phyloP scores from a whole-genome alignment of 78 protist genomes.

The Dictyostelium firmibasis region DNA sequence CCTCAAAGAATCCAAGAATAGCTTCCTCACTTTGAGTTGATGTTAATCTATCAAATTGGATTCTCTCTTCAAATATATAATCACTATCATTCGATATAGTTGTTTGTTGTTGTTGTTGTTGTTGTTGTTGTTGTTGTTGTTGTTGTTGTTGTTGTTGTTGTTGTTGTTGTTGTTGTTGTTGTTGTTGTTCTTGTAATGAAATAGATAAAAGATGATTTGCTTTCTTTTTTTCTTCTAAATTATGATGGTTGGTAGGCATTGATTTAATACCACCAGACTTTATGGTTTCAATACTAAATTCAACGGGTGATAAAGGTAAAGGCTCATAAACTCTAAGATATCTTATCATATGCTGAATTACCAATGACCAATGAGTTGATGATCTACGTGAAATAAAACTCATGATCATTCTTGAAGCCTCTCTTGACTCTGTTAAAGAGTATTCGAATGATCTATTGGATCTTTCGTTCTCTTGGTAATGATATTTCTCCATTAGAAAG shows the following conservation, averaged over 20 bases:
- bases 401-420: conserved; percentile 4
- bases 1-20: conserved; percentile 32
- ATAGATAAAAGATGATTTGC: background rate
- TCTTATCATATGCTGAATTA: conserved; percentile 4
- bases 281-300: background rate
- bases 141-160: background rate
- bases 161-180: background rate
- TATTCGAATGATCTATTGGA: background rate
- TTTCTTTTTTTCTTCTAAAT: background rate
- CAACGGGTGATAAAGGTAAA: conserved; percentile 25
- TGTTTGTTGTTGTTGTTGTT: background rate
- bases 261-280: background rate
- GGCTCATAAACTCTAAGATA: conserved; percentile 4
- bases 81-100: background rate
- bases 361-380: conserved; percentile 26
- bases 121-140: background rate
- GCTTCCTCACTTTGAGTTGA: conserved; percentile 33
- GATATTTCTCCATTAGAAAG: conserved; percentile 34
- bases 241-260: background rate
- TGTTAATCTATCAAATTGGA: background rate
- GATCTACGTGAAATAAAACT: conserved; percentile 38
- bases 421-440: background rate
- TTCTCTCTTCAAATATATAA: background rate
- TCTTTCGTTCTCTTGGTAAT: background rate
- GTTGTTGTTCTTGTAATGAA: background rate